Evolutionary conservation across 495 filamentous ascomycete genomes (phyloP), one percentile per base, ranked within the genome.

Genomic region (Friedmanniomyces simplex): DNA sequence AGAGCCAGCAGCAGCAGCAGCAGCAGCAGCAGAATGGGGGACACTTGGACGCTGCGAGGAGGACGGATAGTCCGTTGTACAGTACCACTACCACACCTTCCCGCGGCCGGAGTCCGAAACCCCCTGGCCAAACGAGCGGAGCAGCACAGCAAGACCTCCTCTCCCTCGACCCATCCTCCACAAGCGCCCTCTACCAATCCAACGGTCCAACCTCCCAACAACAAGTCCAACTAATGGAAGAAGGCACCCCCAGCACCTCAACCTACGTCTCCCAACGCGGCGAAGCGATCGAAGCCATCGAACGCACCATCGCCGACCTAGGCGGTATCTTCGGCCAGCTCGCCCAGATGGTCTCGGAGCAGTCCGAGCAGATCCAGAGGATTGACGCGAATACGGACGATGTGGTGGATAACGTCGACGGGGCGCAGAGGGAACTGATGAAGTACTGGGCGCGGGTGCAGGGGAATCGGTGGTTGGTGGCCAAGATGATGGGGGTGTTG

Each of bases 401-500:
- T 68, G 86, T 97, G 16, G 94, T 98, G 30, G 91, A 96, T 64
- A 97, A 98, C 66, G 93, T 98, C 14, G 80, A 96, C 69, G 93
- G 93, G 26, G 93, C 93, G 12, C 93, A 98, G 68, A 80, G 91
- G 42, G 93, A 98, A 73, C 61, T 89, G 61, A 80, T 98, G 76
- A 96, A 96, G 67, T 98, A 97, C 73, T 98, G 94, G 93, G 84
- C 81, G 12, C 78, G 90, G 24, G 91, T 97, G 12, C 89, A 86
- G 21, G 87, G 89, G 25, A 98, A 97, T 76, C 79, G 93, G 65
- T 97, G 94, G 93, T 73, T 98, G 48, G 82, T 98, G 52, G 94
- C 91, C 16, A 96, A 97, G 79, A 98, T 98, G 94, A 96, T 98
- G 80, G 93, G 93, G 54, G 87, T 87, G 65, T 67, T 86, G 64